phyloP scores from a whole-genome alignment of 2,329 filamentous ascomycete species.

The Pseudohalonectria lignicola region DNA sequence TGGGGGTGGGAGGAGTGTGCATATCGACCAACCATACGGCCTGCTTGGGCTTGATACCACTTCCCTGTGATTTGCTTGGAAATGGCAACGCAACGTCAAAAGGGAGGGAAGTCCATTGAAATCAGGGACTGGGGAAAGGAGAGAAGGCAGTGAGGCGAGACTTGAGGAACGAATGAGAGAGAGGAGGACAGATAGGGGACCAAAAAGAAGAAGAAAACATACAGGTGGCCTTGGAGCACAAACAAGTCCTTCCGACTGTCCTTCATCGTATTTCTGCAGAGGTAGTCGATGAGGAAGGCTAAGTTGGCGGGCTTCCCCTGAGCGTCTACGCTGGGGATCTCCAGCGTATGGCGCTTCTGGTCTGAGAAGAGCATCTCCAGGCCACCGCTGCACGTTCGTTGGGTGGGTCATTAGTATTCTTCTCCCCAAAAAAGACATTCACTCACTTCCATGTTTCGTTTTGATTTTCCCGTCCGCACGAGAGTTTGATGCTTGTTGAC shows the following conservation, averaged over 20 bases:
- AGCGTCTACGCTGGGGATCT: constrained; percentile 52
- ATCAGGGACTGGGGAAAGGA: neutral
- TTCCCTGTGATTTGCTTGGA: too few species aligned
- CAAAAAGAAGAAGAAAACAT: constrained; percentile 32
- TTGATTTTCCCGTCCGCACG: too few species aligned
- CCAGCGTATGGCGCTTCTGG: constrained; percentile 59
- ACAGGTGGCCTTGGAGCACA: constrained; percentile 80
- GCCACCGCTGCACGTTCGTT: constrained; percentile 55
- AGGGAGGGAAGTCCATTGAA: constrained; percentile 4
- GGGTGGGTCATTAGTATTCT: constrained; percentile 4
- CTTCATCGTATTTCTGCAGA: constrained; percentile 75
- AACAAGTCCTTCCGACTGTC: constrained; percentile 82
- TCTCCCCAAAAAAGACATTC: too few species aligned
- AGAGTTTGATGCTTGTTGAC: too few species aligned
- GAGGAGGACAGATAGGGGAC: neutral
- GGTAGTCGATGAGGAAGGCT: constrained; percentile 63
- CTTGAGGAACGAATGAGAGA: neutral
- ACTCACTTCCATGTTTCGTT: too few species aligned
- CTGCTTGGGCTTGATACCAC: too few species aligned
- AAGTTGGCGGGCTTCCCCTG: constrained; percentile 56
- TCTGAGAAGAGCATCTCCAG: constrained; percentile 91
- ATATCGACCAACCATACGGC: too few species aligned
- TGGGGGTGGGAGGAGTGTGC: too few species aligned
- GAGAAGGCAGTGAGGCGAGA: constrained; percentile 5
- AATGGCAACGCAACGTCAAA: constrained; percentile 1